Conservation (phyloP, 129 eudicot species). For the Heracleum sosnowskyi region DNA sequence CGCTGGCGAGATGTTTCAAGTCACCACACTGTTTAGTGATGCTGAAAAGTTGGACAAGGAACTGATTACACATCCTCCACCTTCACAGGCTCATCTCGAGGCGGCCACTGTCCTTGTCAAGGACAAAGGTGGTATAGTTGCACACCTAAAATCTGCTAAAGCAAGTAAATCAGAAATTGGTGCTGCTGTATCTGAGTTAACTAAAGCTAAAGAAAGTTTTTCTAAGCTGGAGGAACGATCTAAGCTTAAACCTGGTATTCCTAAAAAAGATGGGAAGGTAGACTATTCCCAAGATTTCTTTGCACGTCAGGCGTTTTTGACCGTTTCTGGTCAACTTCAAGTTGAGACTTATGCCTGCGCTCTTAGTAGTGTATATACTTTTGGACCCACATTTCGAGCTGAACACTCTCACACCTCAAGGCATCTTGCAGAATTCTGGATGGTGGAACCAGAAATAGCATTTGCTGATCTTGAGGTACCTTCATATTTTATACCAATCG, state of each 20-base stretch:
- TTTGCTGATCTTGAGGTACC: slow-evolving; percentile 87
- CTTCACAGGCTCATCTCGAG: slow-evolving; percentile 55
- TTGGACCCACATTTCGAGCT: slow-evolving; percentile 98
- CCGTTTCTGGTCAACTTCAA: slow-evolving; percentile 96
- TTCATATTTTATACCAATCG: background rate
- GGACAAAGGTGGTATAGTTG: slow-evolving; percentile 68
- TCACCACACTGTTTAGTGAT: slow-evolving; percentile 69
- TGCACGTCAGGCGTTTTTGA: slow-evolving; percentile 77
- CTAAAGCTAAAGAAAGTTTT: slow-evolving; percentile 55
- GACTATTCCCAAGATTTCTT: slow-evolving; percentile 84
- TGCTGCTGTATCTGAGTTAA: slow-evolving; percentile 74
- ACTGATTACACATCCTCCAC: slow-evolving; percentile 58
- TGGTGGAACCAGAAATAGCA: slow-evolving; percentile 96
- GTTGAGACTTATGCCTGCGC: slow-evolving; percentile 90
- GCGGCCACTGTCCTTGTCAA: slow-evolving; percentile 46
- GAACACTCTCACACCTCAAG: slow-evolving; percentile 87
- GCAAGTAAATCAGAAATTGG: slow-evolving; percentile 51
- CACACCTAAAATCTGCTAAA: slow-evolving; percentile 66
- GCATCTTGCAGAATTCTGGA: slow-evolving; percentile 97
- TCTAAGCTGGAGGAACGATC: slow-evolving; percentile 53
- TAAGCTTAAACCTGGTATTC: slow-evolving; percentile 59
- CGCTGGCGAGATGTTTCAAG: slow-evolving; percentile 97
- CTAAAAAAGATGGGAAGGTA: slow-evolving; percentile 72
- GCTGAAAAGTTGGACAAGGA: slow-evolving; percentile 79
- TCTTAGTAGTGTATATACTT: slow-evolving; percentile 79